phyloP scores from a whole-genome alignment of 495 filamentous ascomycete species.

The Xylaria venustula region DNA sequence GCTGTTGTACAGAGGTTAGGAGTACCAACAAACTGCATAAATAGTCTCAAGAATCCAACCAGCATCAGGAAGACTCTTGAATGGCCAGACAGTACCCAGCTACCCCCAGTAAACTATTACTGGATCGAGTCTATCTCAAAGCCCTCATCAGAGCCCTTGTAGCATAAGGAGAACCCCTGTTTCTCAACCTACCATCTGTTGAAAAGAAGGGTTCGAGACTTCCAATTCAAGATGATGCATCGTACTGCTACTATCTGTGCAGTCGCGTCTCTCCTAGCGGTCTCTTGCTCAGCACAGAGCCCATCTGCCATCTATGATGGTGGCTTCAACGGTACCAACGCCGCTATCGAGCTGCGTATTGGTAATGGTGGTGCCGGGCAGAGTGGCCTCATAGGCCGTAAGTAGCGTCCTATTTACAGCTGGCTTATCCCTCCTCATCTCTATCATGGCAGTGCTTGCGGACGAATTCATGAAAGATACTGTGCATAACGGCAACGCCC shows the following conservation, averaged over 20 bases:
- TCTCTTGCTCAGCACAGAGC: neutral
- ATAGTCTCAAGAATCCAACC: too few species aligned
- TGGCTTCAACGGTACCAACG: conserved; percentile 20
- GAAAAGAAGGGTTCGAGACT: neutral
- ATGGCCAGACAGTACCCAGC: too few species aligned
- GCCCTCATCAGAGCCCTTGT: too few species aligned
- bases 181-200: too few species aligned
- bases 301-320: conserved; percentile 30
- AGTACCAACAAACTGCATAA: too few species aligned
- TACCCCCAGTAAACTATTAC: too few species aligned
- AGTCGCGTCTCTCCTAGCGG: neutral
- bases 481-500: conserved; percentile 25
- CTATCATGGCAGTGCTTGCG: conserved; percentile 29
- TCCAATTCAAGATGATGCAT: neutral
- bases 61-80: too few species aligned
- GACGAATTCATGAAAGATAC: conserved; percentile 36
- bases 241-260: neutral
- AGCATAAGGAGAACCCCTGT: too few species aligned
- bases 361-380: conserved; percentile 43
- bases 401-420: neutral
- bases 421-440: neutral
- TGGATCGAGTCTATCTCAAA: too few species aligned
- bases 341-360: conserved; percentile 24
- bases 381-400: conserved; percentile 36
- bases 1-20: too few species aligned